Evolutionary conservation across 2,329 filamentous ascomycete genomes (phyloP).

Genomic region (Fusarium avenaceum): DNA sequence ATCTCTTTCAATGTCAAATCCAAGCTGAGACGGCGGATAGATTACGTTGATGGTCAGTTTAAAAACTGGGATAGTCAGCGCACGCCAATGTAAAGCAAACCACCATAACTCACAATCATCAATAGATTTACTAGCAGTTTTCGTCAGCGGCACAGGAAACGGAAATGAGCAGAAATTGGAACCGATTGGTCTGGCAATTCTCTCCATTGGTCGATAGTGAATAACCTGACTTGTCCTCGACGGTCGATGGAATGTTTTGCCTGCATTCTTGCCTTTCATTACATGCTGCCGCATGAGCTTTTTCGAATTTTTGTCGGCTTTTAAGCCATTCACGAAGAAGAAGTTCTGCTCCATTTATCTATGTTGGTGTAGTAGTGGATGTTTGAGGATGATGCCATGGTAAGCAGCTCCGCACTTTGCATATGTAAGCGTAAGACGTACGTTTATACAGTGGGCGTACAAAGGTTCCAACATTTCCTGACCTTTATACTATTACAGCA

Average conservation of each 20-base stretch:
- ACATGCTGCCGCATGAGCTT: slow-evolving; percentile 25
- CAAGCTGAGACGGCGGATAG: slow-evolving; percentile 11
- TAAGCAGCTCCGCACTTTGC: slow-evolving; percentile 1
- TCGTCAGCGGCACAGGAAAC: slow-evolving; percentile 7
- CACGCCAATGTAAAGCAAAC: too few relatives aligned
- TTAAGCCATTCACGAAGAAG: slow-evolving; percentile 21
- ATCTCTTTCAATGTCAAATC: slow-evolving; percentile 3
- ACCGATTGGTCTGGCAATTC: neutral
- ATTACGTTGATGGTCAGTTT: neutral
- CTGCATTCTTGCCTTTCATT: slow-evolving; percentile 26
- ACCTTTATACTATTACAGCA: too few relatives aligned
- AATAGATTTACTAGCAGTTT: slow-evolving; percentile 8
- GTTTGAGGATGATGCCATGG: neutral
- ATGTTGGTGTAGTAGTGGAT: neutral
- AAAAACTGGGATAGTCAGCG: slow-evolving; percentile 4
- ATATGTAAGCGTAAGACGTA: neutral
- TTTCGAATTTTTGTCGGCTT: slow-evolving; percentile 5
- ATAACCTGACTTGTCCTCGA: neutral
- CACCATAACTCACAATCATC: slow-evolving; percentile 5
- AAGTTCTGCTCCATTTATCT: slow-evolving; percentile 1
- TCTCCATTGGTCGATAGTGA: slow-evolving; percentile 1
- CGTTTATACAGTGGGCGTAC: neutral
- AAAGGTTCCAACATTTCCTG: too few relatives aligned
- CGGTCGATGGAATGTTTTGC: slow-evolving; percentile 13
- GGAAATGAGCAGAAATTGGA: slow-evolving; percentile 9